Percentiles rank a stretch among this genome's conserved stretches.
phyloP scores from a whole-genome alignment of 352 stramenopile genomes.

The Globisporangium radiosum region DNA sequence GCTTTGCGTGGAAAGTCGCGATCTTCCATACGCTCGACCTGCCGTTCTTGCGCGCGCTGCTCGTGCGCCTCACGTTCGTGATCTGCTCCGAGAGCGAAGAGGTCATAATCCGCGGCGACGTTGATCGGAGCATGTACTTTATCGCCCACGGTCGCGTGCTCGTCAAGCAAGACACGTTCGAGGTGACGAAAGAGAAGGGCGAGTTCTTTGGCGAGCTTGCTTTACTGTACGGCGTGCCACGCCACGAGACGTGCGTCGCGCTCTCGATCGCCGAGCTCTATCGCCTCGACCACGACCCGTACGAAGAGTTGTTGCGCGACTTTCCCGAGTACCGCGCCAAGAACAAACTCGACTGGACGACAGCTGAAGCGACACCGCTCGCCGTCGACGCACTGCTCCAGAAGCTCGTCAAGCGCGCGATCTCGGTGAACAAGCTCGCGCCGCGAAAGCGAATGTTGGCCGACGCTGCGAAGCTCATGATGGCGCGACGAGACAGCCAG shows the following conservation, averaged over 20 bases:
- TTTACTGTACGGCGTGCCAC: slow-evolving; percentile 55
- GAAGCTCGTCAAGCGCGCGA: slow-evolving; percentile 7
- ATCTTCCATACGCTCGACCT: slow-evolving; percentile 48
- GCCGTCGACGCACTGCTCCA: slow-evolving; percentile 15
- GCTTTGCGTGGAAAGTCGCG: slow-evolving; percentile 41
- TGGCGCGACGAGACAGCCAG: background rate
- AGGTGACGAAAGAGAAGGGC: slow-evolving; percentile 46
- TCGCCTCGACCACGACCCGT: slow-evolving; percentile 49
- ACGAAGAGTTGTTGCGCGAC: slow-evolving; percentile 52
- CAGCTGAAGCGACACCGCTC: slow-evolving; percentile 14
- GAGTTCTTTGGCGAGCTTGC: slow-evolving; percentile 77
- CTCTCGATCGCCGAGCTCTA: slow-evolving; percentile 58
- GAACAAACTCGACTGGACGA: slow-evolving; percentile 54
- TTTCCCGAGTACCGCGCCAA: slow-evolving; percentile 59
- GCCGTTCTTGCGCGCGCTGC: slow-evolving; percentile 50
- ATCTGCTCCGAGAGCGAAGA: slow-evolving; percentile 61
- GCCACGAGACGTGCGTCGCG: slow-evolving; percentile 56
- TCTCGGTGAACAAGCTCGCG: background rate
- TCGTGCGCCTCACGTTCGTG: slow-evolving; percentile 52
- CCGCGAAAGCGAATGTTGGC: background rate
- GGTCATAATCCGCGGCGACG: slow-evolving; percentile 62
- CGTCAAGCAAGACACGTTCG: slow-evolving; percentile 43
- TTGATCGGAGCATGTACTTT: slow-evolving; percentile 79
- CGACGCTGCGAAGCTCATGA: background rate
- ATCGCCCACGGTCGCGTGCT: slow-evolving; percentile 53